Percentiles rank a stretch among this genome's conserved stretches.
phyloP scores from a whole-genome alignment of 495 filamentous ascomycete species.

The Darksidea phi region DNA sequence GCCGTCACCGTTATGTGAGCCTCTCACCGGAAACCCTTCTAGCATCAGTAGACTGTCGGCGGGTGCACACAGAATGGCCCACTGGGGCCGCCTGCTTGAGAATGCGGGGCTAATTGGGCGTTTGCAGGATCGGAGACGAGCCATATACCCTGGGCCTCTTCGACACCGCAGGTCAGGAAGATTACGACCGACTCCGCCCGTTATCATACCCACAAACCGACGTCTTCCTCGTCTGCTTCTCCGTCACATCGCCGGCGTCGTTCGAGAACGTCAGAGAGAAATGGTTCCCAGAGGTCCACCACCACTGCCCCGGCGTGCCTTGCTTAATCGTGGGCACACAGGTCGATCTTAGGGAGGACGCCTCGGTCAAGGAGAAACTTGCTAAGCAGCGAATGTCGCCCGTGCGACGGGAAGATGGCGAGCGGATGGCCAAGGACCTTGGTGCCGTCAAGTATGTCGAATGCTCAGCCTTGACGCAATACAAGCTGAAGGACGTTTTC shows the following conservation, averaged over 20 bases:
- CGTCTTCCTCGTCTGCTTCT: slow-evolving; percentile 98
- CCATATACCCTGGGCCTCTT: slow-evolving; percentile 96
- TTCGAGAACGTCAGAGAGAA: slow-evolving; percentile 99
- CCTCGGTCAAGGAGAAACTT: slow-evolving; percentile 84
- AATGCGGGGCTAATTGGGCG: slow-evolving; percentile 5
- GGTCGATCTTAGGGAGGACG: slow-evolving; percentile 90
- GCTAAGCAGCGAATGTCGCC: slow-evolving; percentile 93
- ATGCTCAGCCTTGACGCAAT: slow-evolving; percentile 96
- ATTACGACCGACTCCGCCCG: slow-evolving; percentile 95
- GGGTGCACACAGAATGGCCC: background rate
- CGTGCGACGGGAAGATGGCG: slow-evolving; percentile 86
- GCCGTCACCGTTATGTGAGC: slow-evolving; percentile 98
- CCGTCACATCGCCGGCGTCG: slow-evolving; percentile 95
- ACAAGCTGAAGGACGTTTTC: slow-evolving; percentile 98
- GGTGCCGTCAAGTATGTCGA: slow-evolving; percentile 98
- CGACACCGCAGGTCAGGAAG: slow-evolving; percentile 98
- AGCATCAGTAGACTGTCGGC: background rate
- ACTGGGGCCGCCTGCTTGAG: background rate
- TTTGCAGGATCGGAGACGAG: slow-evolving; percentile 93
- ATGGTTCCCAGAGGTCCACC: slow-evolving; percentile 97
- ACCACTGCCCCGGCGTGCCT: slow-evolving; percentile 96
- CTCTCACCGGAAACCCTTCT: slow-evolving; percentile 3
- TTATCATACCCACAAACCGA: slow-evolving; percentile 98
- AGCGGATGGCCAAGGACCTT: slow-evolving; percentile 92
- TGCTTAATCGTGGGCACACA: slow-evolving; percentile 98